Conservation (phyloP, 2,329 filamentous ascomycete species). For the Periglandula ipomoeae region DNA sequence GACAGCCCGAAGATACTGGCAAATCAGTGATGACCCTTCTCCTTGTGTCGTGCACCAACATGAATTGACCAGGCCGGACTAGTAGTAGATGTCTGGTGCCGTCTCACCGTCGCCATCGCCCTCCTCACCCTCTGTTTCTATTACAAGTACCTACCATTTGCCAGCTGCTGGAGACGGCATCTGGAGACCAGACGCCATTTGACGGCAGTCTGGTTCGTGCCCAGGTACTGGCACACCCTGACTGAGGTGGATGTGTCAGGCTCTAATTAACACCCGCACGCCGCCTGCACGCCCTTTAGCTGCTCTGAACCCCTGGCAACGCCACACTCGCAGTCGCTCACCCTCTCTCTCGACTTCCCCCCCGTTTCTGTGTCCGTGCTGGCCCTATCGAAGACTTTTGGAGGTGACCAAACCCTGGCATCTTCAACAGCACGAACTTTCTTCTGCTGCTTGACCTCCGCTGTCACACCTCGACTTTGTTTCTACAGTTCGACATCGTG, state of each 20-base stretch:
- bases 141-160: no score
- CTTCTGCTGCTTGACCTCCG: not conserved
- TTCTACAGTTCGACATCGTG: not conserved
- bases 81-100: no score
- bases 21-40: no score
- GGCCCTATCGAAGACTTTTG: slow-evolving; percentile 2
- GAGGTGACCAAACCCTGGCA: slow-evolving; percentile 2
- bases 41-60: no score
- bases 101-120: no score
- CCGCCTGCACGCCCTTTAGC: not conserved
- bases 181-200: no score
- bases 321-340: slow-evolving; percentile 1
- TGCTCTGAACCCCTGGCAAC: slow-evolving; percentile 7
- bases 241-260: not conserved
- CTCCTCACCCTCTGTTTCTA: no score
- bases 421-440: slow-evolving; percentile 1
- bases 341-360: not conserved
- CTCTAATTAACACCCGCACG: not conserved
- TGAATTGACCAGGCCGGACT: no score
- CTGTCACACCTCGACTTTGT: not conserved
- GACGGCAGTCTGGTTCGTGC: no score
- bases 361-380: not conserved
- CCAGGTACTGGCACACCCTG: no score
- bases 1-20: no score
- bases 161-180: no score